phyloP scores from a whole-genome alignment of 176 grass and related monocot species.

The Leersia perrieri region DNA sequence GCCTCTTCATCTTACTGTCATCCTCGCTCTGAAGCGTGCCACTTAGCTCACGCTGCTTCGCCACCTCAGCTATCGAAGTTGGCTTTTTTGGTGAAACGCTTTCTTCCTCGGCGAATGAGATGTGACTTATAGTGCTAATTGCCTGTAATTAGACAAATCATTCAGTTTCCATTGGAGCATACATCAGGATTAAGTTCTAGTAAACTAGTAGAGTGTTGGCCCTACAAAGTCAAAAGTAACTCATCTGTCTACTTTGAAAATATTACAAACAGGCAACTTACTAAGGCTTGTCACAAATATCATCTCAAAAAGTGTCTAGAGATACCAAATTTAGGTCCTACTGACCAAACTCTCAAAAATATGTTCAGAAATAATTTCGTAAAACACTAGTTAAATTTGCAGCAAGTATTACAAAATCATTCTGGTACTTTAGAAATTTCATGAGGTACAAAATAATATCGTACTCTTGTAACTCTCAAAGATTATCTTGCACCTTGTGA shows the following conservation, averaged over 20 bases:
- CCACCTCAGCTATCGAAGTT: conserved; percentile 70
- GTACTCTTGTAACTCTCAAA: not conserved
- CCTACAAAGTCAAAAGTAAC: not conserved
- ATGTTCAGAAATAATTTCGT: not conserved
- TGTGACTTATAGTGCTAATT: conserved; percentile 84
- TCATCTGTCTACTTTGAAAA: not conserved
- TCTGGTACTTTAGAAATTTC: not conserved
- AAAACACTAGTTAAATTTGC: not conserved
- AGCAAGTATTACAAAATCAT: not conserved
- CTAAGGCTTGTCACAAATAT: not conserved
- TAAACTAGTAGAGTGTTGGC: not conserved
- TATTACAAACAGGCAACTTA: not conserved
- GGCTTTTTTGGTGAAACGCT: conserved; percentile 75
- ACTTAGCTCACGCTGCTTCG: conserved; percentile 89
- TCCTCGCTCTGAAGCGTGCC: conserved; percentile 63
- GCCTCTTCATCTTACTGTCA: conserved; percentile 68
- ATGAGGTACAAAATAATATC: not conserved
- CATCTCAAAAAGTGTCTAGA: not conserved
- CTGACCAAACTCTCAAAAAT: not conserved
- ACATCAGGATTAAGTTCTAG: not conserved
- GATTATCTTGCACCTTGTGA: not conserved
- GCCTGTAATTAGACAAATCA: conserved; percentile 53
- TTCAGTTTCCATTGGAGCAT: not conserved
- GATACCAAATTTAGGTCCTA: not conserved
- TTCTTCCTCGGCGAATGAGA: conserved; percentile 82